Conservation (phyloP, 225 moss, liverwort and hornwort genomes). For the Bryum argenteum region DNA sequence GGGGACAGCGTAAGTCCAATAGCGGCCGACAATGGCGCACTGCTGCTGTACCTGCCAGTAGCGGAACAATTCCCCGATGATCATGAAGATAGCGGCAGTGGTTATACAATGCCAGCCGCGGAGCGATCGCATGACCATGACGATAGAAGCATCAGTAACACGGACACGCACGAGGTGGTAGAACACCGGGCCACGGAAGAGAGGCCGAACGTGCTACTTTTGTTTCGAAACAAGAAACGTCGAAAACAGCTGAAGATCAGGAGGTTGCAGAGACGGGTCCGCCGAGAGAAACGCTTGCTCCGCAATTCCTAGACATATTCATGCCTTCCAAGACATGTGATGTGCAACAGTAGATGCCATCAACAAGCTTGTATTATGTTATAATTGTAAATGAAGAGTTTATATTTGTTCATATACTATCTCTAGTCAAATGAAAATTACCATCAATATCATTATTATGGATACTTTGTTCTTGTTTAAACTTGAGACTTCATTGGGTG, state of each 20-base stretch:
- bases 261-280: conserved; percentile 23
- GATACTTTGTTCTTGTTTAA: too few relatives aligned
- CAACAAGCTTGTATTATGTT: too few relatives aligned
- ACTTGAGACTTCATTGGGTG: too few relatives aligned
- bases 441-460: too few relatives aligned
- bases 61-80: background rate
- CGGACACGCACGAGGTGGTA: background rate
- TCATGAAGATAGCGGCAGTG: too few relatives aligned
- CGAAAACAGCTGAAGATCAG: background rate
- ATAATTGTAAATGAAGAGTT: too few relatives aligned
- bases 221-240: conserved; percentile 5
- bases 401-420: too few relatives aligned
- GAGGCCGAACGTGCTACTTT: background rate
- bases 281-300: background rate
- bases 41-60: conserved; percentile 6
- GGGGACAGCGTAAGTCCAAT: conserved; percentile 6
- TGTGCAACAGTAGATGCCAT: too few relatives aligned
- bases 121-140: background rate
- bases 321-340: too few relatives aligned
- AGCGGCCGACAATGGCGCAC: background rate
- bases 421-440: too few relatives aligned
- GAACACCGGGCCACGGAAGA: background rate
- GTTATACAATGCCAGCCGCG: background rate
- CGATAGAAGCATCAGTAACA: too few relatives aligned
- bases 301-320: background rate